Evolutionary conservation across 305 asterid genomes (phyloP).

Genomic region (Fraxinus latifolia): DNA sequence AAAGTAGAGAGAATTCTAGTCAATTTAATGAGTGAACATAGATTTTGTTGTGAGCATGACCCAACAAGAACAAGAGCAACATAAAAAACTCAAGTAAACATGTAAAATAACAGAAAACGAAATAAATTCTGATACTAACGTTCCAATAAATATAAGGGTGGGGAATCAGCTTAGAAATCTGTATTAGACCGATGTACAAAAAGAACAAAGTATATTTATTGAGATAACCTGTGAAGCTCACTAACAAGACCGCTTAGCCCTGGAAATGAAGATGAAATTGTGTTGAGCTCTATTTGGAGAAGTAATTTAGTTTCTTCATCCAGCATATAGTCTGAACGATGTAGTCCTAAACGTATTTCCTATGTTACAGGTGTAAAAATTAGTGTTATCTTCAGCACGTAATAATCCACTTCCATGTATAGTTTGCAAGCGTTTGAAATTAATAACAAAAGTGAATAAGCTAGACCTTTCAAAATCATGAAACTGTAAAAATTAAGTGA

Average conservation of each 20-base stretch:
- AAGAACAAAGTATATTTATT: conserved; percentile 24
- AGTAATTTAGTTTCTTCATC: conserved; percentile 84
- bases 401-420: conserved; percentile 13
- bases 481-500: neutral
- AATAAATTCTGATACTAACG: neutral
- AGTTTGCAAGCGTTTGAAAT: conserved; percentile 1
- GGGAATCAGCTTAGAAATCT: neutral
- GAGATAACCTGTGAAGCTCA: conserved; percentile 88
- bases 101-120: neutral
- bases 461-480: conserved; percentile 1
- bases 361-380: conserved; percentile 32
- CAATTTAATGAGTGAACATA: neutral
- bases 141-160: neutral
- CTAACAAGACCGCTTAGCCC: conserved; percentile 88
- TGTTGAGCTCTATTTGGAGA: conserved; percentile 95
- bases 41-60: neutral
- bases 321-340: conserved; percentile 97
- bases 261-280: conserved; percentile 89
- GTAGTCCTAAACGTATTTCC: conserved; percentile 95
- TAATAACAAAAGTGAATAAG: conserved; percentile 12
- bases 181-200: neutral
- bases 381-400: conserved; percentile 21
- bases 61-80: neutral
- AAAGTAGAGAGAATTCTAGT: neutral
- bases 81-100: neutral